phyloP scores from a whole-genome alignment of 805 yeast genomes.

The Maudiozyma saulgeensis region DNA sequence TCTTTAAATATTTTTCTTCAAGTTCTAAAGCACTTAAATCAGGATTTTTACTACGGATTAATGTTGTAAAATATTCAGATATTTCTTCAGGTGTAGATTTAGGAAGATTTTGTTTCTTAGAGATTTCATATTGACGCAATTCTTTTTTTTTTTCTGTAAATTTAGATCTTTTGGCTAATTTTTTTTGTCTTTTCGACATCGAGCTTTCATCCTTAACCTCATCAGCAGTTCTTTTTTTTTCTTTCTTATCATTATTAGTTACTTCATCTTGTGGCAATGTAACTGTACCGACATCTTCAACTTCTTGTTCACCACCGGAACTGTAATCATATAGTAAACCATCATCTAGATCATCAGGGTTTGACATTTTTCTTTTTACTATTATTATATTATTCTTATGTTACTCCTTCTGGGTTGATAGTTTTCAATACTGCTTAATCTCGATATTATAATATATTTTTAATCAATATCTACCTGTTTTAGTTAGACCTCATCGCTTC shows the following conservation, averaged over 20 bases:
- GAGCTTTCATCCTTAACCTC: slow-evolving; percentile 10
- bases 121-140: slow-evolving; percentile 56
- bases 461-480: no score
- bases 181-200: slow-evolving; percentile 27
- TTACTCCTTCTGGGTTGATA: no score
- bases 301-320: slow-evolving; percentile 30
- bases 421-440: no score
- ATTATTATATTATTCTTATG: no score
- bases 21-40: slow-evolving; percentile 70
- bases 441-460: no score
- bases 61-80: slow-evolving; percentile 56
- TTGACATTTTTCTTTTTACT: slow-evolving; percentile 15
- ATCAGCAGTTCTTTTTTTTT: slow-evolving; percentile 9
- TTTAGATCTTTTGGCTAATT: slow-evolving; percentile 29
- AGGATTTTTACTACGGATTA: slow-evolving; percentile 49
- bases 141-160: slow-evolving; percentile 55
- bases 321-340: slow-evolving; percentile 57
- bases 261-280: slow-evolving; percentile 4
- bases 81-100: slow-evolving; percentile 47
- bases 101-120: slow-evolving; percentile 48
- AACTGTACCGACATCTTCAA: slow-evolving; percentile 3
- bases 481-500: no score
- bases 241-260: slow-evolving; percentile 6
- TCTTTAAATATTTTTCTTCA: slow-evolving; percentile 51
- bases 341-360: slow-evolving; percentile 71